A percentile compares a stretch with the other conserved stretches of the same genome.
Evolutionary conservation across 352 stramenopile genomes (phyloP).

Genomic region (Pythium catenulatum): DNA sequence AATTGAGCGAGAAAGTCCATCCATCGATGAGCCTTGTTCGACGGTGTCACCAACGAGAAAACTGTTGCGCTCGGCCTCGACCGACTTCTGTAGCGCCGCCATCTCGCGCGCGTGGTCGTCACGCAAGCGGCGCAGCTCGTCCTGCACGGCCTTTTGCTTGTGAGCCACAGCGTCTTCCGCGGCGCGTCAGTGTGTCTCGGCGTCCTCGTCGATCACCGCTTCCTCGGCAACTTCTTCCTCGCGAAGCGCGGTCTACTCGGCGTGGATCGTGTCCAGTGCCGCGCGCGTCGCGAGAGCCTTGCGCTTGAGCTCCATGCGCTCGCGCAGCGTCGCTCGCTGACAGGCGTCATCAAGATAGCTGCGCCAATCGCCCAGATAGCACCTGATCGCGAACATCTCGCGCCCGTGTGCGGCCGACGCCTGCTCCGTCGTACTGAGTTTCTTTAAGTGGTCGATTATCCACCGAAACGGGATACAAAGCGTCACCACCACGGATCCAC

Average conservation of each 20-base stretch:
- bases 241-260: neutral
- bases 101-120: slow-evolving; percentile 81
- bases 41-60: neutral
- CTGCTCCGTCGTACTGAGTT: neutral
- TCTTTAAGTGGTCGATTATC: too few relatives aligned
- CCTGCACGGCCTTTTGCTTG: slow-evolving; percentile 51
- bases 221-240: neutral
- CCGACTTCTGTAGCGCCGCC: slow-evolving; percentile 65
- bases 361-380: neutral
- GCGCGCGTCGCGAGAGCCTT: slow-evolving; percentile 3
- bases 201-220: neutral
- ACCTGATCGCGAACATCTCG: slow-evolving; percentile 1
- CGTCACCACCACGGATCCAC: too few relatives aligned
- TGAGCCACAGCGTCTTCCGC: neutral
- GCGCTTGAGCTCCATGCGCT: slow-evolving; percentile 30
- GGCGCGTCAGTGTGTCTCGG: neutral
- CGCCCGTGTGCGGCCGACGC: neutral
- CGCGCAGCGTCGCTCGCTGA: neutral
- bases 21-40: neutral
- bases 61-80: slow-evolving; percentile 77
- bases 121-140: slow-evolving; percentile 76
- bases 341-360: too few relatives aligned
- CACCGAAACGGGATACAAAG: too few relatives aligned
- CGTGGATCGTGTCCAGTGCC: neutral
- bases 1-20: slow-evolving; percentile 5